These are phyloP conservation scores for Phaeosphaeriaceae sp. DNA, from an alignment of 2,329 filamentous ascomycete genomes.

Conservation along the genomic window DNA sequence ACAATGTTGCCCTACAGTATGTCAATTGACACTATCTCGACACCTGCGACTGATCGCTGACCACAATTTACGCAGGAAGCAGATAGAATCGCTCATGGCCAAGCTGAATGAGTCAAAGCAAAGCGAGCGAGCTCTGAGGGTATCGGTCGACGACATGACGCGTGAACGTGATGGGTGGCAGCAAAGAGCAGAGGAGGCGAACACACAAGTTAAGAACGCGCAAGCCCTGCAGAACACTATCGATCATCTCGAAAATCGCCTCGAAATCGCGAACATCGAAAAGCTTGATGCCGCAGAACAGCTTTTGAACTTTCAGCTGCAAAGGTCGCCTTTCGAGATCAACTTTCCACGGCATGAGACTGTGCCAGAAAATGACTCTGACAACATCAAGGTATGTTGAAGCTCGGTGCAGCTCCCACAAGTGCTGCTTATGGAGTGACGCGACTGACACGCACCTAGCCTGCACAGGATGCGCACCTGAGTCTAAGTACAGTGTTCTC, in stretches of 20 bases:
- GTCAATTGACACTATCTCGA: not conserved
- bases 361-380: not conserved
- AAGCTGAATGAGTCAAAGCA: constrained; percentile 50
- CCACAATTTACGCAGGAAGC: constrained; percentile 17
- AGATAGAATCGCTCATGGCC: constrained; percentile 49
- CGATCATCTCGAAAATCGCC: constrained; percentile 47
- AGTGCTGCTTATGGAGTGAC: no score
- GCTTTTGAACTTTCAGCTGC: constrained; percentile 36
- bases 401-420: not conserved
- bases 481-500: constrained; percentile 43
- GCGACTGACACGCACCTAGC: not conserved
- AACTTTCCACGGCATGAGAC: constrained; percentile 11
- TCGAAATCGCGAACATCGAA: constrained; percentile 50
- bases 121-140: constrained; percentile 37
- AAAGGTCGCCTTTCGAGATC: constrained; percentile 38
- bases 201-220: constrained; percentile 31
- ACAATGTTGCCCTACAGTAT: constrained; percentile 39
- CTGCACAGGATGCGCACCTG: constrained; percentile 19
- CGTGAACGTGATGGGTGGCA: constrained; percentile 38
- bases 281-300: constrained; percentile 51
- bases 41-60: not conserved
- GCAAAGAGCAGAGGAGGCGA: constrained; percentile 31
- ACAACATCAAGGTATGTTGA: constrained; percentile 4
- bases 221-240: constrained; percentile 47
- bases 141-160: constrained; percentile 40